These are phyloP conservation scores for Hebeloma cylindrosporum DNA, from an alignment of 768 basidiomycete species.

Conservation along the genomic window DNA sequence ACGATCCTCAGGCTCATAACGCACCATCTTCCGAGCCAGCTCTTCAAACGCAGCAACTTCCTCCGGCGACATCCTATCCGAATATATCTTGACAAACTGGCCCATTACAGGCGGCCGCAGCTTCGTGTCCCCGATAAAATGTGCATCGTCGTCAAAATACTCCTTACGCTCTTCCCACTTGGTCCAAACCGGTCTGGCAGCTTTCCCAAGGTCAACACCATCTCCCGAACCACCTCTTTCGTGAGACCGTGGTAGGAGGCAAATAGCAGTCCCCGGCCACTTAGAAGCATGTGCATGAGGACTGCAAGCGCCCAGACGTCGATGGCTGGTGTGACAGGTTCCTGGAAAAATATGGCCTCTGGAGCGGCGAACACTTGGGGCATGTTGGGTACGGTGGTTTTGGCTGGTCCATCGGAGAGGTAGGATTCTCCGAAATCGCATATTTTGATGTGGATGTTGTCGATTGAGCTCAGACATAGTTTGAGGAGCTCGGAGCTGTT, in stretches of 20 bases:
- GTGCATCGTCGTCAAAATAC: constrained; percentile 15
- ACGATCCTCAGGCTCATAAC: constrained; percentile 13
- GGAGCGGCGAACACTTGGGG: too few species aligned
- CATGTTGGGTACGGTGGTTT: too few species aligned
- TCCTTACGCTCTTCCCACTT: constrained; percentile 6
- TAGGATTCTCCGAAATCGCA: too few species aligned
- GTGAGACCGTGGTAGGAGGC: neutral
- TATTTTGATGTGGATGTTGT: too few species aligned
- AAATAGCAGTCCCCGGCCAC: constrained; percentile 2
- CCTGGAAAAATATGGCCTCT: too few species aligned
- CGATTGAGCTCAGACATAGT: too few species aligned
- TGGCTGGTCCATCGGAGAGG: too few species aligned
- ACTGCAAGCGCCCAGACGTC: constrained; percentile 16
- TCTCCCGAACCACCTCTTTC: constrained; percentile 10
- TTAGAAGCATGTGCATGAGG: constrained; percentile 12
- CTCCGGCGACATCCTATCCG: neutral
- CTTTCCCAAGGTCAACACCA: constrained; percentile 14
- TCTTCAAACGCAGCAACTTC: constrained; percentile 2
- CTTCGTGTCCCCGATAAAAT: constrained; percentile 4
- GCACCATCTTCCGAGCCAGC: constrained; percentile 13
- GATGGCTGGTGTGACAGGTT: too few species aligned
- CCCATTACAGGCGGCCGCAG: neutral
- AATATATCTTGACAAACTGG: constrained; percentile 2
- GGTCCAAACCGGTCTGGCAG: constrained; percentile 13
- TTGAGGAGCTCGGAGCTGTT: too few species aligned